A percentile compares a stretch with the other conserved stretches of the same genome.
Conservation (phyloP, 2,329 filamentous ascomycete genomes). For the Calycina marina region DNA sequence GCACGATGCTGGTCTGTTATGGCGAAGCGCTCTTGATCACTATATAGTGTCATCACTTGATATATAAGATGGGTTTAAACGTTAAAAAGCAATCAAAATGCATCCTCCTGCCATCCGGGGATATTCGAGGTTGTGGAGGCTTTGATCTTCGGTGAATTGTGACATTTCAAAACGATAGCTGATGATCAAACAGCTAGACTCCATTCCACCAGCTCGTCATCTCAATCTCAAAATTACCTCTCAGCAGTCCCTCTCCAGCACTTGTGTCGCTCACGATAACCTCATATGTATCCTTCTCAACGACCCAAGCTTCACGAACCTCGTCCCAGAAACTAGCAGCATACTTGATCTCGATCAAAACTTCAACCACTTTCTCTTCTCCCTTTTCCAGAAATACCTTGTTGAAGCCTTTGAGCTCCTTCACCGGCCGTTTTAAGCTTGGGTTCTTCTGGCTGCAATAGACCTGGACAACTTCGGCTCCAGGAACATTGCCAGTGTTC, state of each 20-base stretch:
- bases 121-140: no score
- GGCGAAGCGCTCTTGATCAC: no score
- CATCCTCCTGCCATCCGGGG: no score
- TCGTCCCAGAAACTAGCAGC: conserved; percentile 60
- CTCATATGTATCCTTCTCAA: conserved; percentile 50
- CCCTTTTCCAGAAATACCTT: conserved; percentile 50
- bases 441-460: conserved; percentile 33
- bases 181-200: no score
- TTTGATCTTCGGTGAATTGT: no score
- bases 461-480: conserved; percentile 42
- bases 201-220: conserved; percentile 57
- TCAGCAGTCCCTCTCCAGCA: conserved; percentile 32
- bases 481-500: conserved; percentile 44
- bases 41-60: no score
- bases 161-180: no score
- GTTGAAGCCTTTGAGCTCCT: conserved; percentile 50
- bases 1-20: no score
- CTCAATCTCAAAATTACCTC: conserved; percentile 37
- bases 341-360: conserved; percentile 43
- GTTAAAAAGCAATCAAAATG: no score
- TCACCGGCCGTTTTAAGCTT: conserved; percentile 38
- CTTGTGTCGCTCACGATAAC: conserved; percentile 47
- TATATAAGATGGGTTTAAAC: no score
- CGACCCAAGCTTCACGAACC: conserved; percentile 47
- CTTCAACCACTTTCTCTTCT: conserved; percentile 38